Evolutionary conservation across 176 grass and related monocot species (phyloP), one percentile per base, ranked within the genome.

Genomic region (Rhynchospora pubera): DNA sequence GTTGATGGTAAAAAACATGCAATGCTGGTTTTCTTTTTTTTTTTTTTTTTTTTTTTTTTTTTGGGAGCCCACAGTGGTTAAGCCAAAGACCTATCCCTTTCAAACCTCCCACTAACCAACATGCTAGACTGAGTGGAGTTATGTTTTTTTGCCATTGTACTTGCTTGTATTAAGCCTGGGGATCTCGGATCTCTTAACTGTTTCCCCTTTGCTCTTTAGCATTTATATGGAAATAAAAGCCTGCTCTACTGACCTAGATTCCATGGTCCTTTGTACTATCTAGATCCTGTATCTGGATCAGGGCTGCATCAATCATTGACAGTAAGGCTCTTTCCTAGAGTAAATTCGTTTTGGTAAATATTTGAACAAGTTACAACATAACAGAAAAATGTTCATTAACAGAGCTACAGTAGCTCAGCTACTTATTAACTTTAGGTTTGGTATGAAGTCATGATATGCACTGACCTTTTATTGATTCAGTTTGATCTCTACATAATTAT

Each of bases 81-180:
- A 28, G 26, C 26, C 26, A 28, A 28, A 28, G 58, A 66, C 58
- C 18, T 50, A 64, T 82, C 79, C 18, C 61, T 82, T 28, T 82
- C 79, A 82, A 39, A 82, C 57, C 79, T 55, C 79, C 61, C 61
- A 65, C 79, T 66, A 65, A 65, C 79, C 59, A 82, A 82, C 79
- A 82, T 67, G 79, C 44, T 82, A 67, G 2, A 82, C 79, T 82
- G 44, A 67, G 78, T 46, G 18, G 57, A 79, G 32, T 62, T 62
- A 14, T 62, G 77, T 79, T 79, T 24, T 56, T 66, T 82, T 67
- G 57, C 22, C 62, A 66, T 28, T 82, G 57, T 82, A 50, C 22
- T 82, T 67, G 59, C 32, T 82, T 82, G 79, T 82, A 58, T 82
- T 82, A 82, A 82, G 79, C 79, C 79, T 82, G 57, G 79, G 58